Evolutionary conservation across 1,284 basidiomycete species (phyloP).

Genomic region (Malassezia obtusa): DNA sequence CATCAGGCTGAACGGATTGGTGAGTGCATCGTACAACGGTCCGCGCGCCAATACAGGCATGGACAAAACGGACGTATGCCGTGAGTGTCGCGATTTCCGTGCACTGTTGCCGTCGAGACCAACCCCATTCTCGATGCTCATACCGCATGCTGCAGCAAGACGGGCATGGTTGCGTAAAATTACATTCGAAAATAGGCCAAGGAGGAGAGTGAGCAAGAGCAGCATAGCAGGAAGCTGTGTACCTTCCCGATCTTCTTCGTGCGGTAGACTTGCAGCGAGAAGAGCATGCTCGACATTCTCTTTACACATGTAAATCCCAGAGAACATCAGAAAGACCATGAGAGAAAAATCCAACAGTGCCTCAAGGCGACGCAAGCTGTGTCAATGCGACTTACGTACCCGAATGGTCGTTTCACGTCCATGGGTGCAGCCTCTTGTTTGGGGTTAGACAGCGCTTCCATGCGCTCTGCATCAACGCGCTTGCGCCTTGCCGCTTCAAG

Average conservation of each 20-base stretch:
- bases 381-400: constrained; percentile 46
- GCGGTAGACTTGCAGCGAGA: constrained; percentile 26
- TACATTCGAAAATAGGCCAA: constrained; percentile 31
- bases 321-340: constrained; percentile 77
- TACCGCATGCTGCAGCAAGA: constrained; percentile 41
- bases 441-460: not conserved
- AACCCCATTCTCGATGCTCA: constrained; percentile 30
- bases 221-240: constrained; percentile 25
- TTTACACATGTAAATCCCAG: constrained; percentile 83
- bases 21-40: constrained; percentile 24
- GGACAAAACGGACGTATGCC: constrained; percentile 24
- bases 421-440: not conserved
- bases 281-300: constrained; percentile 59
- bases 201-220: constrained; percentile 23
- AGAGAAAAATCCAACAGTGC: constrained; percentile 77
- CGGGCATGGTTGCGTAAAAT: constrained; percentile 38
- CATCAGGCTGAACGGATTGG: constrained; percentile 43
- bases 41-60: constrained; percentile 24
- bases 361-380: constrained; percentile 56
- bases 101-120: constrained; percentile 11
- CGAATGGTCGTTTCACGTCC: constrained; percentile 44
- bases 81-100: constrained; percentile 5
- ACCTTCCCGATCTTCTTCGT: constrained; percentile 16
- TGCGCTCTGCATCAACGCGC: not conserved
- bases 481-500: not conserved